Evolutionary conservation across 495 filamentous ascomycete genomes (phyloP), one percentile per base, ranked within the genome.

Genomic region (Oidiodendron maius): DNA sequence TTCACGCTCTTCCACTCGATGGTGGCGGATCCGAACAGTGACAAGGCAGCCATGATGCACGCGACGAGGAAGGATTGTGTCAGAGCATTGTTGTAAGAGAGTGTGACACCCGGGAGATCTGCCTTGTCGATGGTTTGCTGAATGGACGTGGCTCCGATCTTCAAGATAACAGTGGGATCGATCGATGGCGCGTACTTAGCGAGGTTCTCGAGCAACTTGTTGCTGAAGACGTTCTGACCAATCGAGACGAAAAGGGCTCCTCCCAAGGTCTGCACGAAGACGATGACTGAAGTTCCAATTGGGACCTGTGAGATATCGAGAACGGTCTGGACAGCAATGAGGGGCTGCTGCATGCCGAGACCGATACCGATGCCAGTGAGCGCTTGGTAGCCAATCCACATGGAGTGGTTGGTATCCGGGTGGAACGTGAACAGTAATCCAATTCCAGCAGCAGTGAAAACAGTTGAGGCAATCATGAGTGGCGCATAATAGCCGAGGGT

Each of bases 1-100:
- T 91, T 91, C 16, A 96, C 87, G 34, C 77, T 84, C 56, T 76
- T 78, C 90, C 89, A 95, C 65, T 93, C 79, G 6, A 90, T 69
- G 4, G 73, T 67, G 1, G 75, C 56, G 2, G 75, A 69, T 1
- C 80, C 86, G 40, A 91, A 17, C 3, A 88, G 67, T 3, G 78
- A 75, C 0, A 85, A 38, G 8, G 71, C 74, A 8, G 74, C 71
- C 67, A 87, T 74, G 0, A 81, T 84, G 11, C 84, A 71, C 55
- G 74, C 71, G 0, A 91, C 82, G 47, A 85, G 77, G 64, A 86
- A 96, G 0, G 80, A 75, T 42, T 78, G 60, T 2, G 75, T 80
- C 22, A 96, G 57, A 0, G 86, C 78, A 16, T 75, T 63, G 50
- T 87, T 91, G 59, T 91, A 96, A 0, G 87, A 84, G 28, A 61